Percentiles rank a stretch among this genome's conserved stretches.
phyloP scores from a whole-genome alignment of 768 basidiomycete species.

The Trametes sanguinea region DNA sequence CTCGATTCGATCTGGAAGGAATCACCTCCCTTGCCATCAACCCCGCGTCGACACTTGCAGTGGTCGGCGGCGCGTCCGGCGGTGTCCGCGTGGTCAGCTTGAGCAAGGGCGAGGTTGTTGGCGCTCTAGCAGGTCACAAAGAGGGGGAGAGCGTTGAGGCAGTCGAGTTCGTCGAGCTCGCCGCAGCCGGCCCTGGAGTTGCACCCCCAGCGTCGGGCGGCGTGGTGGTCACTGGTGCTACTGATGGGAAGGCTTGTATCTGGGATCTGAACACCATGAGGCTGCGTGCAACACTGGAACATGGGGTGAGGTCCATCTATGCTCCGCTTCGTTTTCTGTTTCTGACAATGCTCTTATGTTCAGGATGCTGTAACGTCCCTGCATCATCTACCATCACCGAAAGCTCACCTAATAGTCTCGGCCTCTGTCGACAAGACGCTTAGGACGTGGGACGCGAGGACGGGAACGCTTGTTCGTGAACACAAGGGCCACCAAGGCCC shows the following conservation, averaged over 20 bases:
- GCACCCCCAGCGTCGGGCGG: slow-evolving; percentile 55
- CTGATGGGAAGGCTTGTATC: slow-evolving; percentile 91
- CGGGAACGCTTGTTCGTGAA: slow-evolving; percentile 72
- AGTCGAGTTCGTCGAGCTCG: slow-evolving; percentile 78
- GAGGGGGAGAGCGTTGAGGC: slow-evolving; percentile 90
- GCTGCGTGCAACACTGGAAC: slow-evolving; percentile 77
- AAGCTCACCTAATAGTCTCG: slow-evolving; percentile 77
- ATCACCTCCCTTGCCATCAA: slow-evolving; percentile 89
- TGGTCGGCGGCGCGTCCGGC: slow-evolving; percentile 86
- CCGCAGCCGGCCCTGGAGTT: slow-evolving; percentile 45
- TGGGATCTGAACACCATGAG: slow-evolving; percentile 93
- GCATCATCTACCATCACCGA: slow-evolving; percentile 71
- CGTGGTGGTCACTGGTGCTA: slow-evolving; percentile 82
- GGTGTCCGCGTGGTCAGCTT: slow-evolving; percentile 87
- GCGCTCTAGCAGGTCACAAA: slow-evolving; percentile 77
- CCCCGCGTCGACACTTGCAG: slow-evolving; percentile 83
- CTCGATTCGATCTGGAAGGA: slow-evolving; percentile 76
- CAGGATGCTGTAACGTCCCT: slow-evolving; percentile 91
- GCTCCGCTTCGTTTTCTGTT: neutral
- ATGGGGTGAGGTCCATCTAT: slow-evolving; percentile 57
- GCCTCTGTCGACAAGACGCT: slow-evolving; percentile 86
- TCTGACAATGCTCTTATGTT: neutral
- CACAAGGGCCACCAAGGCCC: slow-evolving; percentile 83
- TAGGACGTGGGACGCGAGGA: slow-evolving; percentile 91
- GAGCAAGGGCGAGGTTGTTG: slow-evolving; percentile 81